These are phyloP conservation scores for Epichloe glyceriae DNA, from an alignment of 2,329 filamentous ascomycete species.

Conservation along the genomic window DNA sequence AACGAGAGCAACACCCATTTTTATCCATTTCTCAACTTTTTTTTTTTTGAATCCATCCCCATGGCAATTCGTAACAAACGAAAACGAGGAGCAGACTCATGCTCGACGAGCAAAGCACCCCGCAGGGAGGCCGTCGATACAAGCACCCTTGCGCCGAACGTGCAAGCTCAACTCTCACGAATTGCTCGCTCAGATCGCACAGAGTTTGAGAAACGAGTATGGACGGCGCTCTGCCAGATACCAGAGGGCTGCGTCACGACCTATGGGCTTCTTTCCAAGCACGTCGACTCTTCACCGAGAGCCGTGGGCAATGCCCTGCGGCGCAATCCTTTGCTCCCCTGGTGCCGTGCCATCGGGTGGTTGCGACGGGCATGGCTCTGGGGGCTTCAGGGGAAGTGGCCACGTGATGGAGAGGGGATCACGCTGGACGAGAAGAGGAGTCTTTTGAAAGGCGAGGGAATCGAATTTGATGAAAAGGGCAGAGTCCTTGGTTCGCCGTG, in stretches of 20 bases:
- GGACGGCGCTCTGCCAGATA: conserved; percentile 62
- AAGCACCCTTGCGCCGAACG: conserved; percentile 10
- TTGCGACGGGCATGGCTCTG: conserved; percentile 58
- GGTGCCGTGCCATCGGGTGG: conserved; percentile 70
- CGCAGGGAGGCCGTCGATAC: not conserved
- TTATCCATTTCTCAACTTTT: accelerated
- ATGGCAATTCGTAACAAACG: conserved; percentile 3
- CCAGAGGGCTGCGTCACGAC: conserved; percentile 64
- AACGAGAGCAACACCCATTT: no score
- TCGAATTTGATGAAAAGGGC: conserved; percentile 47
- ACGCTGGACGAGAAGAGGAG: conserved; percentile 51
- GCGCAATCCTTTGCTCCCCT: conserved; percentile 66
- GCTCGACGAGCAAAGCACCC: not conserved
- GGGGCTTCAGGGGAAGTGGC: conserved; percentile 63
- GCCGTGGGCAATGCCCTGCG: conserved; percentile 68
- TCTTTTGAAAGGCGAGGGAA: conserved; percentile 50
- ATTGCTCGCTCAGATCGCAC: conserved; percentile 34
- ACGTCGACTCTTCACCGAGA: conserved; percentile 57
- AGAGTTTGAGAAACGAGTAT: conserved; percentile 50
- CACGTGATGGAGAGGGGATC: conserved; percentile 45
- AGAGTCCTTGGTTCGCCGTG: conserved; percentile 47
- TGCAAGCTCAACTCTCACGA: conserved; percentile 28
- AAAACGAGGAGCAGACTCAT: conserved; percentile 2
- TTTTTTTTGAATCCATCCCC: not conserved
- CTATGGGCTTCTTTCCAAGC: conserved; percentile 57